A percentile compares a stretch with the other conserved stretches of the same genome.
Evolutionary conservation across 805 yeast genomes (phyloP).

Genomic region (Yamadazyma paraphyllophila): DNA sequence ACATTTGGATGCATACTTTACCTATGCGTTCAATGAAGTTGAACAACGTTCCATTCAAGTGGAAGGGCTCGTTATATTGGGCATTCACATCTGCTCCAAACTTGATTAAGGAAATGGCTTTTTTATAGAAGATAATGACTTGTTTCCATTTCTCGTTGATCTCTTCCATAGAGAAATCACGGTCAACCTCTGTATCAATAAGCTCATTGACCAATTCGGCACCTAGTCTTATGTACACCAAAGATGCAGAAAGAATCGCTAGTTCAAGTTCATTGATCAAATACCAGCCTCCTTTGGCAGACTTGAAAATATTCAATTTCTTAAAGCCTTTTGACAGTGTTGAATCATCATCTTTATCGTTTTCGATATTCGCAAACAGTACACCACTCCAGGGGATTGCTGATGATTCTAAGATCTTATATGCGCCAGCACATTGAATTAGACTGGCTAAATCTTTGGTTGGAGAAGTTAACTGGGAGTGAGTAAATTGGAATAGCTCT

Average conservation of each 20-base stretch:
- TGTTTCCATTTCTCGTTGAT: constrained; percentile 33
- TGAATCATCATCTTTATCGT: not conserved
- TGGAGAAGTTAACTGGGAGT: not conserved
- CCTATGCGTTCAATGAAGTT: constrained; percentile 23
- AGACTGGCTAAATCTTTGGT: not conserved
- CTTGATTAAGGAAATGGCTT: constrained; percentile 24
- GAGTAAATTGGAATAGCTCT: constrained; percentile 18
- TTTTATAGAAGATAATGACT: constrained; percentile 31
- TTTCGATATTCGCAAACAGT: not conserved
- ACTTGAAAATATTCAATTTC: not conserved
- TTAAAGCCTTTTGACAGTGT: not conserved
- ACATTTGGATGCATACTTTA: constrained; percentile 35
- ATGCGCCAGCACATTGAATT: not conserved
- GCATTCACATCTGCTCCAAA: constrained; percentile 14
- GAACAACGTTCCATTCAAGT: constrained; percentile 12
- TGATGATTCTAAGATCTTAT: not conserved
- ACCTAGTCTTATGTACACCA: constrained; percentile 32
- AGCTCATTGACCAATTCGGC: constrained; percentile 35
- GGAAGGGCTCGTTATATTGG: not conserved
- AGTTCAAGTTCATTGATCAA: constrained; percentile 30
- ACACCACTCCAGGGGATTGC: constrained; percentile 6
- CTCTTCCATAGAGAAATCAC: constrained; percentile 15
- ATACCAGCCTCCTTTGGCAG: constrained; percentile 24
- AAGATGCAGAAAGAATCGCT: constrained; percentile 22
- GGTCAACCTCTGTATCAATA: constrained; percentile 18